Evolutionary conservation across 179 eudicot species (phyloP).

Genomic region (Vitellaria paradoxa): DNA sequence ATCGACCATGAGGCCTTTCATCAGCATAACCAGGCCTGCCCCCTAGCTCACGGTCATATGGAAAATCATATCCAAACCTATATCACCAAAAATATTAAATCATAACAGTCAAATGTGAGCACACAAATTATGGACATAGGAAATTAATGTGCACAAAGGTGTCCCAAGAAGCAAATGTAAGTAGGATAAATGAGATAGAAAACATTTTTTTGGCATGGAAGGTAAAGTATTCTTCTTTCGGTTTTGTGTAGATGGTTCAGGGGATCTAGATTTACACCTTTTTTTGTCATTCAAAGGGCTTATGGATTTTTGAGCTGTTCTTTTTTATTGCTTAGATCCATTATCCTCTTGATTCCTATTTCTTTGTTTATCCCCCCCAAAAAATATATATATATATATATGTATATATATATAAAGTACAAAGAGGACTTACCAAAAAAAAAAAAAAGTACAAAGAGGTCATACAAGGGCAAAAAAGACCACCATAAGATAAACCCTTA

Average conservation of each 20-base stretch:
- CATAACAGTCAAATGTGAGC: neutral
- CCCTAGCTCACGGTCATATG: slow-evolving; percentile 78
- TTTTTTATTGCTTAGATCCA: too few relatives aligned
- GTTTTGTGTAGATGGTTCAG: too few relatives aligned
- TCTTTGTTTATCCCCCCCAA: too few relatives aligned
- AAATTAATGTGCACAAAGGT: neutral
- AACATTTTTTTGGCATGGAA: too few relatives aligned
- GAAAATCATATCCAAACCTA: slow-evolving; percentile 91
- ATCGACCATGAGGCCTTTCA: slow-evolving; percentile 92
- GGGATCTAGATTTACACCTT: too few relatives aligned
- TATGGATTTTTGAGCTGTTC: too few relatives aligned
- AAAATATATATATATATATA: too few relatives aligned
- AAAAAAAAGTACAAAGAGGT: too few relatives aligned
- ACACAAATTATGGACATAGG: neutral
- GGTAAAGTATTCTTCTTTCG: too few relatives aligned
- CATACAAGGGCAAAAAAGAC: neutral
- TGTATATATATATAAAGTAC: neutral
- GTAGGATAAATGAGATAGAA: too few relatives aligned
- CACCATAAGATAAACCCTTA: neutral
- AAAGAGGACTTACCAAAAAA: neutral
- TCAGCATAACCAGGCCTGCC: slow-evolving; percentile 77
- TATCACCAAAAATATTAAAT: neutral
- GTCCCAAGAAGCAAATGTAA: neutral
- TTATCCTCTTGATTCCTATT: too few relatives aligned
- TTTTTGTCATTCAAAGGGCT: too few relatives aligned